phyloP scores from a whole-genome alignment of 1,284 basidiomycete species.

The Moesziomyces parantarcticus region DNA sequence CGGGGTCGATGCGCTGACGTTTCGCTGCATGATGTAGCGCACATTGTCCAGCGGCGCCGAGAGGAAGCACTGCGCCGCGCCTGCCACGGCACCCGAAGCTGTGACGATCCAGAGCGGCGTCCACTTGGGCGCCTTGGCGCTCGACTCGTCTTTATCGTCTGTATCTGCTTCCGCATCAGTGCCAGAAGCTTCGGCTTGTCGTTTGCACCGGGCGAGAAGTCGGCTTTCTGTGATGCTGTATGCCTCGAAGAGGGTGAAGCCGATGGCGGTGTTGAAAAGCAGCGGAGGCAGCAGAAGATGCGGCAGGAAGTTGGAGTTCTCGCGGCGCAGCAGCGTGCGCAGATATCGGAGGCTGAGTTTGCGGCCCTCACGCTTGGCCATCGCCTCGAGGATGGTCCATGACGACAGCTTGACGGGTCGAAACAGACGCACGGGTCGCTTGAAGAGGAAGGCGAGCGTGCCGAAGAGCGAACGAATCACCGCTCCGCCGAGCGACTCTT shows the following conservation, averaged over 20 bases:
- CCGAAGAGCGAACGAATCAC: conserved; percentile 63
- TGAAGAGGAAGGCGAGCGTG: conserved; percentile 68
- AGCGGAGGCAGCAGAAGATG: conserved; percentile 66
- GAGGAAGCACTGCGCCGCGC: conserved; percentile 68
- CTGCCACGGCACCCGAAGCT: conserved; percentile 66
- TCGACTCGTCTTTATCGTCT: neutral
- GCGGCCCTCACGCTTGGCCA: conserved; percentile 67
- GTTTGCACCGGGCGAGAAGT: conserved; percentile 26
- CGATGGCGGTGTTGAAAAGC: conserved; percentile 67
- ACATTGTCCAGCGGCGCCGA: conserved; percentile 70
- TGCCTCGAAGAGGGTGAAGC: conserved; percentile 67
- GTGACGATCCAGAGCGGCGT: conserved; percentile 60
- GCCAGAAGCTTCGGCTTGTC: neutral
- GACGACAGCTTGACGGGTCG: conserved; percentile 68
- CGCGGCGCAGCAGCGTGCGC: conserved; percentile 61
- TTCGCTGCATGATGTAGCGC: conserved; percentile 65
- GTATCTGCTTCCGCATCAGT: conserved; percentile 3
- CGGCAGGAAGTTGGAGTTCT: conserved; percentile 53
- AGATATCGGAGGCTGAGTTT: conserved; percentile 64
- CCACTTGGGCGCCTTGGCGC: conserved; percentile 29
- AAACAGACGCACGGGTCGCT: conserved; percentile 68
- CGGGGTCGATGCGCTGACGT: conserved; percentile 22
- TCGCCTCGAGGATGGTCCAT: conserved; percentile 67
- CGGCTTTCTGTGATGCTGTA: conserved; percentile 61
- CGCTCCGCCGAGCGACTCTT: conserved; percentile 60